Conservation (phyloP, 257 asterid species). For the Lycium barbarum region DNA sequence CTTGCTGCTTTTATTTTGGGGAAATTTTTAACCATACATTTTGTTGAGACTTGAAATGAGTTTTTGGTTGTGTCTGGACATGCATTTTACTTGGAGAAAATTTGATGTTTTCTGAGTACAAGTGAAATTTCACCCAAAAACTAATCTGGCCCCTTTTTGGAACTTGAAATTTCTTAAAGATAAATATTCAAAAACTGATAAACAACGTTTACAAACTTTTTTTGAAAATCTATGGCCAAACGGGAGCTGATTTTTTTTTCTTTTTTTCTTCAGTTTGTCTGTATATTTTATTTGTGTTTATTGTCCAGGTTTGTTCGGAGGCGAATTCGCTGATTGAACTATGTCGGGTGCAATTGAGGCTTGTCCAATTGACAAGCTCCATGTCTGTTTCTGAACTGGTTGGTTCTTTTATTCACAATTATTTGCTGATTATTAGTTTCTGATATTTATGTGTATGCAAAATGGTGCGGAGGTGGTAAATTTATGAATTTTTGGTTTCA, state of each 20-base stretch:
- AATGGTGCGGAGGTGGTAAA: background rate
- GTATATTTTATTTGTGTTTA: background rate
- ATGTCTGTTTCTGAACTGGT: constrained; percentile 86
- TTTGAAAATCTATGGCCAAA: too few relatives aligned
- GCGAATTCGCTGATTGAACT: constrained; percentile 68
- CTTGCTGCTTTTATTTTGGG: background rate
- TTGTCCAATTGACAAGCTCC: constrained; percentile 70
- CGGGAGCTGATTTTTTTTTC: too few relatives aligned
- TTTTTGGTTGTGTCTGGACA: too few relatives aligned
- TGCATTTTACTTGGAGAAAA: too few relatives aligned
- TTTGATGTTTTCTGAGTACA: too few relatives aligned
- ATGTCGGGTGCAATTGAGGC: constrained; percentile 81
- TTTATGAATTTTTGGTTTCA: constrained; percentile 37
- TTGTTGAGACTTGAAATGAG: too few relatives aligned
- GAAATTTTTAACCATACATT: too few relatives aligned
- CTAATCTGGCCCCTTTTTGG: too few relatives aligned
- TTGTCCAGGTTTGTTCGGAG: constrained; percentile 71
- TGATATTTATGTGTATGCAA: background rate
- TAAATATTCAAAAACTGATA: too few relatives aligned
- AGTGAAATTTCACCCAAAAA: too few relatives aligned
- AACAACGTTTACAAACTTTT: too few relatives aligned
- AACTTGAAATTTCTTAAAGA: too few relatives aligned
- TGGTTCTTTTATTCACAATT: constrained; percentile 37
- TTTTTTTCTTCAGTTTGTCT: background rate
- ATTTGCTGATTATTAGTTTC: background rate